A percentile compares a stretch with the other conserved stretches of the same genome.
Conservation (phyloP, 2,329 filamentous ascomycete genomes). For the Paecilomyces niveus region DNA sequence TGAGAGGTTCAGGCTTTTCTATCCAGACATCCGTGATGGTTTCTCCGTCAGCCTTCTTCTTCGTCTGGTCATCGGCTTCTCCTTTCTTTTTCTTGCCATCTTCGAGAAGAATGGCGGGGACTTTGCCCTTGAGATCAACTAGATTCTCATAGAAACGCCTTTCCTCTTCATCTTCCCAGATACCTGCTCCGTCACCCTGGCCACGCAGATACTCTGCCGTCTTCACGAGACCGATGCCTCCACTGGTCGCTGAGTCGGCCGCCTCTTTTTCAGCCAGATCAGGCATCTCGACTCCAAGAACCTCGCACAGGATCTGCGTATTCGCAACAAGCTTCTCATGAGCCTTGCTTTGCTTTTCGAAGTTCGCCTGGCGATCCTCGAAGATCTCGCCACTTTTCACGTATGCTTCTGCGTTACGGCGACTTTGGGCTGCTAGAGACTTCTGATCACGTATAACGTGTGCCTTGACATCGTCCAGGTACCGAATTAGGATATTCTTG, state of each 20-base stretch:
- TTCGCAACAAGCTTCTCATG: slow-evolving; percentile 87
- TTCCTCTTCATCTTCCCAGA: slow-evolving; percentile 98
- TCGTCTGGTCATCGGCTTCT: slow-evolving; percentile 73
- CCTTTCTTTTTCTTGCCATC: slow-evolving; percentile 90
- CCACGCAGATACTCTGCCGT: slow-evolving; percentile 87
- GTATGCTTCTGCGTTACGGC: slow-evolving; percentile 94
- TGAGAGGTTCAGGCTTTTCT: slow-evolving; percentile 27
- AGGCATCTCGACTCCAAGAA: slow-evolving; percentile 85
- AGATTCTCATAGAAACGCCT: slow-evolving; percentile 96
- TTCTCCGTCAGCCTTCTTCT: slow-evolving; percentile 60
- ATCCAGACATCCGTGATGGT: slow-evolving; percentile 38
- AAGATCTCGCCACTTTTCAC: slow-evolving; percentile 98
- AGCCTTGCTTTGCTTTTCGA: slow-evolving; percentile 85
- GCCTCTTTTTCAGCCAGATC: slow-evolving; percentile 80
- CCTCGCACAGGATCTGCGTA: slow-evolving; percentile 84
- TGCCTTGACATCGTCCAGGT: slow-evolving; percentile 86
- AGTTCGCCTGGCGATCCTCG: slow-evolving; percentile 91
- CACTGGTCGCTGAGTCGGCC: slow-evolving; percentile 56
- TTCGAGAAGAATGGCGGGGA: slow-evolving; percentile 86
- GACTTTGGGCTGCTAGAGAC: slow-evolving; percentile 74
- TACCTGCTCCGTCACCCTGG: slow-evolving; percentile 82
- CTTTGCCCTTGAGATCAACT: slow-evolving; percentile 89
- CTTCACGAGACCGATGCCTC: slow-evolving; percentile 87
- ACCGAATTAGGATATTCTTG: slow-evolving; percentile 73
- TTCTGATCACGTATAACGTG: slow-evolving; percentile 91